These are phyloP conservation scores for Aspergillus conjunctus DNA, from an alignment of 495 filamentous ascomycete genomes.

Conservation along the genomic window DNA sequence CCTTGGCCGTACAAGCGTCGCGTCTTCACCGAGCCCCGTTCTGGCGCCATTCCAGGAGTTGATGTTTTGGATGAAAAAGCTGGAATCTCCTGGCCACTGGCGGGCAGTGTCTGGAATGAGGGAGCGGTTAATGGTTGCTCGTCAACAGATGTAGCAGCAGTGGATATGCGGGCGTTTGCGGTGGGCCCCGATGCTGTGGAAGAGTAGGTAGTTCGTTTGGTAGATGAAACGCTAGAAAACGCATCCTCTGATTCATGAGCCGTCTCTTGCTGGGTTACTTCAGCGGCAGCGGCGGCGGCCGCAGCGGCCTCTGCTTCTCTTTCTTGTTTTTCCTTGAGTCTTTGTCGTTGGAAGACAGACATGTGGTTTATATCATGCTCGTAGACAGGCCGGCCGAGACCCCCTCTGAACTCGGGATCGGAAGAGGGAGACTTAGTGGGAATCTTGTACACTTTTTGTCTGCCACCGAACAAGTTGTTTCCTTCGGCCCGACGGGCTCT, in stretches of 20 bases:
- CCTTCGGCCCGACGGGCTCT: slow-evolving; percentile 83
- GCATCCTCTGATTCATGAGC: slow-evolving; percentile 56
- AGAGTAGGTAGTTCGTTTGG: slow-evolving; percentile 80
- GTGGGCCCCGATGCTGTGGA: slow-evolving; percentile 78
- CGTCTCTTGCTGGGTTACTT: slow-evolving; percentile 33
- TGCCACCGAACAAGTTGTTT: slow-evolving; percentile 92
- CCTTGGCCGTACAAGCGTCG: slow-evolving; percentile 85
- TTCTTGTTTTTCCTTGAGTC: slow-evolving; percentile 60
- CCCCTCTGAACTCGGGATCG: slow-evolving; percentile 29
- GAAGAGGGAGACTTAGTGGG: slow-evolving; percentile 52
- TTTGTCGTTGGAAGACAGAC: slow-evolving; percentile 76
- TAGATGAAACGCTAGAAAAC: slow-evolving; percentile 64
- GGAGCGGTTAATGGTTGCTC: slow-evolving; percentile 64
- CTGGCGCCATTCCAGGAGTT: slow-evolving; percentile 43
- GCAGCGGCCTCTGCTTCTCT: slow-evolving; percentile 24
- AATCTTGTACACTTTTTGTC: slow-evolving; percentile 95
- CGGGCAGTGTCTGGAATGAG: slow-evolving; percentile 30
- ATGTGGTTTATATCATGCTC: slow-evolving; percentile 77
- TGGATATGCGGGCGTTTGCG: slow-evolving; percentile 72
- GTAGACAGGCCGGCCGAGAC: slow-evolving; percentile 74
- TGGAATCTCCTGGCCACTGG: neutral
- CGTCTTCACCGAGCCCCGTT: slow-evolving; percentile 61
- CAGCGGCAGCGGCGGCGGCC: slow-evolving; percentile 30
- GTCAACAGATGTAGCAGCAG: slow-evolving; percentile 89
- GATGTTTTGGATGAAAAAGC: slow-evolving; percentile 21